phyloP scores from a whole-genome alignment of 2,329 filamentous ascomycete genomes.

The Cordyceps cateniannulata region DNA sequence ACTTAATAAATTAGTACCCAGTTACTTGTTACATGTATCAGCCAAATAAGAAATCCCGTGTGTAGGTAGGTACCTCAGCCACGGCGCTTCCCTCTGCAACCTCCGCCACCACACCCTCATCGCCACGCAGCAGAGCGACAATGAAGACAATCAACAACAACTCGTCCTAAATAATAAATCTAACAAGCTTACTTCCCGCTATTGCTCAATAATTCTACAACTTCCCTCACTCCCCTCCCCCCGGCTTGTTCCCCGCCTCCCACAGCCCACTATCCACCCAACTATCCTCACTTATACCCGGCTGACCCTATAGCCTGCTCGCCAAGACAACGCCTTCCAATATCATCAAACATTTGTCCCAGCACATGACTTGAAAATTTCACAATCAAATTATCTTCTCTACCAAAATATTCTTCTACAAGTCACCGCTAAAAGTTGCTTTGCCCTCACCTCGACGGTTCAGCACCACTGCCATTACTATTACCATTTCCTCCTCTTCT shows the following conservation, averaged over 20 bases:
- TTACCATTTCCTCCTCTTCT: neutral
- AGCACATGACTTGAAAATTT: slow-evolving; percentile 5
- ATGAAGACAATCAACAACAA: too few species aligned
- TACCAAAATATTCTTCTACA: neutral
- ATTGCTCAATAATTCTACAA: too few species aligned
- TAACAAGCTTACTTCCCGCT: neutral
- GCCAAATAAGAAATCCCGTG: too few species aligned
- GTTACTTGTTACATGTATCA: too few species aligned
- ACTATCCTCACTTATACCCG: slow-evolving; percentile 2
- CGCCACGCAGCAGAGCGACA: too few species aligned
- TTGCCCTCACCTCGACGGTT: neutral
- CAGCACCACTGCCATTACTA: neutral
- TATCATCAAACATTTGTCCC: neutral
- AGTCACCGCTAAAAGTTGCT: neutral
- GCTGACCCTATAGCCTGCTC: neutral
- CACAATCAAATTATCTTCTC: neutral
- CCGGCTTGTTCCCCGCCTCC: too few species aligned
- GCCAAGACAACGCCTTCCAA: slow-evolving; percentile 6
- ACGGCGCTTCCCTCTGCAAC: too few species aligned
- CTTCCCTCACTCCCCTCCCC: too few species aligned
- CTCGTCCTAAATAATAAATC: too few species aligned
- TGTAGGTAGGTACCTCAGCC: too few species aligned
- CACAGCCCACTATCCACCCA: neutral
- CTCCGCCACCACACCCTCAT: too few species aligned
- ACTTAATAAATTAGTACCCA: too few species aligned